These are phyloP conservation scores for Trichosporon faecale DNA, from an alignment of 1,284 basidiomycete genomes.

Conservation along the genomic window DNA sequence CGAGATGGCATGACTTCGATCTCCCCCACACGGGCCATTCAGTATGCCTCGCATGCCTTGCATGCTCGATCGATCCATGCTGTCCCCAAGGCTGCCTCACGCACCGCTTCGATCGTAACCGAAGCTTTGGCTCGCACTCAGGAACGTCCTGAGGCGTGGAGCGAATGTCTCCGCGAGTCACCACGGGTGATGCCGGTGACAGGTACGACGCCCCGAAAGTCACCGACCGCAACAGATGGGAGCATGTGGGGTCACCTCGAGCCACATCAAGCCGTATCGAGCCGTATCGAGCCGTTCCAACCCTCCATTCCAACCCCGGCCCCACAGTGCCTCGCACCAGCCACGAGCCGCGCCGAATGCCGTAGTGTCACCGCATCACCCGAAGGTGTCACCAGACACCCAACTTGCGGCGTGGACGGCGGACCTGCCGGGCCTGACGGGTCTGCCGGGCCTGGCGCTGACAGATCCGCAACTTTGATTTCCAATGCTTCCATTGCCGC, in stretches of 20 bases:
- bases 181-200: constrained; percentile 11
- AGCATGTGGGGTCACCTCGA: background rate
- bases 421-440: too few relatives aligned
- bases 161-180: constrained; percentile 8
- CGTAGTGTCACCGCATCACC: background rate
- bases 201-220: constrained; percentile 5
- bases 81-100: background rate
- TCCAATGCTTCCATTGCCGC: background rate
- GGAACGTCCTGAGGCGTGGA: background rate
- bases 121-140: background rate
- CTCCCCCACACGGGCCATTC: background rate
- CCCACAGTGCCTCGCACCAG: constrained; percentile 5
- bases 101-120: background rate
- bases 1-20: background rate
- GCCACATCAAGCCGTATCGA: too few relatives aligned
- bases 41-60: background rate
- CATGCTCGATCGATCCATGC: background rate
- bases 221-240: background rate
- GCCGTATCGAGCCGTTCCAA: too few relatives aligned
- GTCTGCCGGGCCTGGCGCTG: too few relatives aligned
- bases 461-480: background rate
- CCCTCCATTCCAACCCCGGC: background rate
- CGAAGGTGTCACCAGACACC: background rate
- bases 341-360: background rate
- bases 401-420: background rate